Evolutionary conservation across 1,139 yeast species (phyloP).

Genomic region (Kurtzmaniella quercitrusa): DNA sequence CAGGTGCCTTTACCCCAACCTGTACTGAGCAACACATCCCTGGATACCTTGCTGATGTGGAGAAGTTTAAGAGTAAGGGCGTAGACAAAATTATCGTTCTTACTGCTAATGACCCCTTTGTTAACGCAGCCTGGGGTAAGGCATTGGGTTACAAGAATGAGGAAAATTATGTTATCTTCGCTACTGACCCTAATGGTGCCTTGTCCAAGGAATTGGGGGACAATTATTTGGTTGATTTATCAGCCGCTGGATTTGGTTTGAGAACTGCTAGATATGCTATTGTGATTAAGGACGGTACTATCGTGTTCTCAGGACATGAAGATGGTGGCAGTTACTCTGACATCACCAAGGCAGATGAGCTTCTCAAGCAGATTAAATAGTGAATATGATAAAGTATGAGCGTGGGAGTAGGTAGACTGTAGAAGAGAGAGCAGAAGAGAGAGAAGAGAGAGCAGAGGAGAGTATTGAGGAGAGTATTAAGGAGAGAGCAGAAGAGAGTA

Average conservation of each 20-base stretch:
- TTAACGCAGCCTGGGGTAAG: slow-evolving; percentile 78
- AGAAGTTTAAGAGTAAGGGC: slow-evolving; percentile 59
- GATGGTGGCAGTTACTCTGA: slow-evolving; percentile 52
- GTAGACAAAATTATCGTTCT: slow-evolving; percentile 69
- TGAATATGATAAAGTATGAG: neutral
- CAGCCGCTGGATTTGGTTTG: slow-evolving; percentile 54
- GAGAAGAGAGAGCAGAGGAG: too few species aligned
- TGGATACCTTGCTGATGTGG: slow-evolving; percentile 51
- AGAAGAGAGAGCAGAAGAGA: too few species aligned
- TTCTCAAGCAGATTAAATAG: slow-evolving; percentile 27
- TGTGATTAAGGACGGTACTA: slow-evolving; percentile 58
- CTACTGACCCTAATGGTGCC: slow-evolving; percentile 64
- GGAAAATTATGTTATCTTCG: slow-evolving; percentile 54
- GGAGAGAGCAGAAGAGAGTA: too few species aligned
- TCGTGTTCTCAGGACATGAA: slow-evolving; percentile 66
- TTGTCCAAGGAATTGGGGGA: slow-evolving; percentile 64
- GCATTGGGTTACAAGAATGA: slow-evolving; percentile 52
- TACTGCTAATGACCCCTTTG: slow-evolving; percentile 82
- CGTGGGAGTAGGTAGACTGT: too few species aligned
- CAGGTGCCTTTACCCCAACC: slow-evolving; percentile 91
- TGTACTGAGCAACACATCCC: slow-evolving; percentile 84
- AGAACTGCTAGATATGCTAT: slow-evolving; percentile 74
- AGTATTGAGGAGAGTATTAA: too few species aligned
- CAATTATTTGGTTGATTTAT: slow-evolving; percentile 42
- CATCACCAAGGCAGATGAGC: slow-evolving; percentile 55